phyloP scores from a whole-genome alignment of 495 filamentous ascomycete species.

The Evansstolkia leycettana region DNA sequence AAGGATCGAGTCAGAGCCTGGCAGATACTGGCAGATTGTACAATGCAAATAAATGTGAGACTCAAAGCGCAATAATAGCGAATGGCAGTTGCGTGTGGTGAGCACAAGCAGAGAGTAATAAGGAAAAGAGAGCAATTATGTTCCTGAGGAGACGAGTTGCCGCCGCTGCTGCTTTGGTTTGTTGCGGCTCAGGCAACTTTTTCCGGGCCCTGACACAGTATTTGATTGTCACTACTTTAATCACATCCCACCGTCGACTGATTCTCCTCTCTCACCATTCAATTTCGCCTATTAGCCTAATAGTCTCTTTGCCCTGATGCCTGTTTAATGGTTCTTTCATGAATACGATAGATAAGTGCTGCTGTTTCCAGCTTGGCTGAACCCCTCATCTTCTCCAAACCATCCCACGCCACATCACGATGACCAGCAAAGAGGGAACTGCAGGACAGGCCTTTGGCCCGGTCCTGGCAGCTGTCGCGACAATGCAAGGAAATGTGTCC shows the following conservation, averaged over 20 bases:
- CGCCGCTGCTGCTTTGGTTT: slow-evolving; percentile 2
- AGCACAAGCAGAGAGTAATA: slow-evolving; percentile 1
- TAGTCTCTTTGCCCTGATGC: no score
- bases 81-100: background rate
- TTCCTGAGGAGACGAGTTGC: no score
- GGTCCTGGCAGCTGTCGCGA: slow-evolving; percentile 76
- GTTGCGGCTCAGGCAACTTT: slow-evolving; percentile 19
- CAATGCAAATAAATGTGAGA: background rate
- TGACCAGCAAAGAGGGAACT: slow-evolving; percentile 53
- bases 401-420: slow-evolving; percentile 25
- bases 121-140: background rate
- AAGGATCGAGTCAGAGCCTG: background rate
- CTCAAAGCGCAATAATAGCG: slow-evolving; percentile 11
- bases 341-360: slow-evolving; percentile 12
- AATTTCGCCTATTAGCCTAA: no score
- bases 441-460: slow-evolving; percentile 62
- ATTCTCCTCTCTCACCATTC: no score
- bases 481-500: slow-evolving; percentile 78
- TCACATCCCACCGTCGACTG: slow-evolving; percentile 35
- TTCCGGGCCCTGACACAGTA: slow-evolving; percentile 15
- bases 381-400: slow-evolving; percentile 10
- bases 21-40: no score
- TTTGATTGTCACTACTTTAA: slow-evolving; percentile 20
- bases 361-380: slow-evolving; percentile 16
- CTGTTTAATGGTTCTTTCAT: slow-evolving; percentile 16